Conservation (phyloP, 1,139 yeast genomes). For the Candida sanyaensis region DNA sequence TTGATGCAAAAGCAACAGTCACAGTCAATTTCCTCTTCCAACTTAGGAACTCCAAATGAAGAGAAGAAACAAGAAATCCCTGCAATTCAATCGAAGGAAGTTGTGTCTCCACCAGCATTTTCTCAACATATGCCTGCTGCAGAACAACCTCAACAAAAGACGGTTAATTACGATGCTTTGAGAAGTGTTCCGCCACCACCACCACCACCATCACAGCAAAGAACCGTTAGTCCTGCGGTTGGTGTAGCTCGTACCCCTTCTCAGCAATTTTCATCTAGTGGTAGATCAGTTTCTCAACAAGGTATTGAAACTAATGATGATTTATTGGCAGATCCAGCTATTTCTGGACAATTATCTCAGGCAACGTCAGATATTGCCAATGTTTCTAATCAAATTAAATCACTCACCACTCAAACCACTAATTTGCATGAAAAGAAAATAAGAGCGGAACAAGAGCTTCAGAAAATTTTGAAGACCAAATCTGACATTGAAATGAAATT, state of each 20-base stretch:
- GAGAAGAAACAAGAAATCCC: slow-evolving; percentile 19
- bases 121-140: slow-evolving; percentile 5
- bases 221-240: slow-evolving; percentile 16
- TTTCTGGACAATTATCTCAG: slow-evolving; percentile 68
- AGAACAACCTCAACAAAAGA: slow-evolving; percentile 16
- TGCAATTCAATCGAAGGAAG: neutral
- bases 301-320: slow-evolving; percentile 38
- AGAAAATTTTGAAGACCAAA: slow-evolving; percentile 63
- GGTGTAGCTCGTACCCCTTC: slow-evolving; percentile 16
- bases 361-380: slow-evolving; percentile 89
- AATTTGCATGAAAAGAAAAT: slow-evolving; percentile 69
- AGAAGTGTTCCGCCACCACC: slow-evolving; percentile 50
- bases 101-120: slow-evolving; percentile 11
- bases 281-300: slow-evolving; percentile 7
- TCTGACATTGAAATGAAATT: slow-evolving; percentile 73
- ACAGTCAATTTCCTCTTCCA: slow-evolving; percentile 10
- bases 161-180: slow-evolving; percentile 48
- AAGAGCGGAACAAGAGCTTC: slow-evolving; percentile 75
- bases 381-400: slow-evolving; percentile 78
- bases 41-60: slow-evolving; percentile 16
- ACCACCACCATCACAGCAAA: slow-evolving; percentile 50
- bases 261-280: slow-evolving; percentile 9
- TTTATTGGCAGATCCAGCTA: slow-evolving; percentile 52
- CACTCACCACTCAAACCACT: slow-evolving; percentile 75
- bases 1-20: slow-evolving; percentile 36